Evolutionary conservation across 768 basidiomycete species (phyloP), one percentile per base, ranked within the genome.

Genomic region (Phanerochaete carnosa): DNA sequence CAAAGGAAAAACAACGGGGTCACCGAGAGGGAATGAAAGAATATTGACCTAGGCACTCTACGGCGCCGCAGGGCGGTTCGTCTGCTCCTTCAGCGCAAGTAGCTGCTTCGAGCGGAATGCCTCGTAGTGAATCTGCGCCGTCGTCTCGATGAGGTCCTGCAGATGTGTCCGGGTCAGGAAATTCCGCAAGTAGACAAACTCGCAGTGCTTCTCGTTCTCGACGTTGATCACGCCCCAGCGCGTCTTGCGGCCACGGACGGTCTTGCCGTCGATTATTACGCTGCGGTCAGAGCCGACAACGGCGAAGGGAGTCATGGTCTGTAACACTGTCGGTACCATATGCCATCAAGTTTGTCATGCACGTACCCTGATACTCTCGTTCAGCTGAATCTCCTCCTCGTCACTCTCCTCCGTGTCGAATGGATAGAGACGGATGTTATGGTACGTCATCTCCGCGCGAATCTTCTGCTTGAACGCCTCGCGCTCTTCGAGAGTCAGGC

Each of bases 61-160:
- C 22, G 64, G 62, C n/a, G 65, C 65, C 15, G 68, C 61, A 13
- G 87, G 87, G 64, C 84, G 85, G 74, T 85, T 88, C 61, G 94
- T 94, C 39, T 92, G 91, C 77, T 98, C 96, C 82, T 98, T 98
- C 69, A 98, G 85, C 15, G 96, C 96, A 50, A 98, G 82, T 66
- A 98, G 77, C 79, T 99, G 96, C 80, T 98, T 98, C 68, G 94
- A 96, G 65, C 96, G 88, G 94, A 99, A 99, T 9, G 95, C 94
- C 80, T 99, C 96, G 74, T 98, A 99, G 78, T 99, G 96, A 74
- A 96, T 97, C 75, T 95, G 92, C 12, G 97, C 95, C 11, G 97
- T 98, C 58, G 96, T 97, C 81, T 99, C 96, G 72, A 99, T 99
- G 72, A 99, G 78, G 71, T 98, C 96, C 75, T 99, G 96, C 71